Conservation (phyloP, 2,329 filamentous ascomycete species). For the Aspergillus nomiae region DNA sequence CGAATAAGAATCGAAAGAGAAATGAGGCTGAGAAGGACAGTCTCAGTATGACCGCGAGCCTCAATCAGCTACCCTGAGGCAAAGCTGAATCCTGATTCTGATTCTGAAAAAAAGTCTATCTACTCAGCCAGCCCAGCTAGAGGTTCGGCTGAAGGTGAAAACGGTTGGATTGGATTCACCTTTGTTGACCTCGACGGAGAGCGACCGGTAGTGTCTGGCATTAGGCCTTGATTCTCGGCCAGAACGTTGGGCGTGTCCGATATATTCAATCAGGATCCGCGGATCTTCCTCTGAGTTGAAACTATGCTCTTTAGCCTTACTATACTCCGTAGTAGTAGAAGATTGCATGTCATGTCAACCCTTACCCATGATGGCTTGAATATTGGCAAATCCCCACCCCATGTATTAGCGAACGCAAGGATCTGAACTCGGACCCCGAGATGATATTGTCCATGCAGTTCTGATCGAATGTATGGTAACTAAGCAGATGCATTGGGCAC, state of each 20-base stretch:
- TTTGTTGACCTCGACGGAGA: neutral
- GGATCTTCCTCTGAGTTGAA: neutral
- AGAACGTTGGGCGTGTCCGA: neutral
- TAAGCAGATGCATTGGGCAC: neutral
- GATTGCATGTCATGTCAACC: neutral
- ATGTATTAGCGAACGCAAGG: neutral
- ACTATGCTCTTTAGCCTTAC: neutral
- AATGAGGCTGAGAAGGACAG: neutral
- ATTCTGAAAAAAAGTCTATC: neutral
- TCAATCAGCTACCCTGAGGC: neutral
- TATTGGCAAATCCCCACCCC: neutral
- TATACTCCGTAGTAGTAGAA: neutral
- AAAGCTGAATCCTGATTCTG: neutral
- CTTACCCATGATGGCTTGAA: neutral
- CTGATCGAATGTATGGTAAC: neutral
- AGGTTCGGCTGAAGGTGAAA: neutral
- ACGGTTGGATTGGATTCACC: neutral
- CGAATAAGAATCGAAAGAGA: neutral
- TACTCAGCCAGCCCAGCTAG: neutral
- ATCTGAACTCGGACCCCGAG: neutral
- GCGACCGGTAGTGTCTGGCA: neutral
- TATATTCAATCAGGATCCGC: neutral
- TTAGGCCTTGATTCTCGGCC: neutral
- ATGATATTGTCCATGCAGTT: neutral
- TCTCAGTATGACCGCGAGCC: neutral